phyloP scores from a whole-genome alignment of 1,284 basidiomycete species.

The Golubevia sp. region DNA sequence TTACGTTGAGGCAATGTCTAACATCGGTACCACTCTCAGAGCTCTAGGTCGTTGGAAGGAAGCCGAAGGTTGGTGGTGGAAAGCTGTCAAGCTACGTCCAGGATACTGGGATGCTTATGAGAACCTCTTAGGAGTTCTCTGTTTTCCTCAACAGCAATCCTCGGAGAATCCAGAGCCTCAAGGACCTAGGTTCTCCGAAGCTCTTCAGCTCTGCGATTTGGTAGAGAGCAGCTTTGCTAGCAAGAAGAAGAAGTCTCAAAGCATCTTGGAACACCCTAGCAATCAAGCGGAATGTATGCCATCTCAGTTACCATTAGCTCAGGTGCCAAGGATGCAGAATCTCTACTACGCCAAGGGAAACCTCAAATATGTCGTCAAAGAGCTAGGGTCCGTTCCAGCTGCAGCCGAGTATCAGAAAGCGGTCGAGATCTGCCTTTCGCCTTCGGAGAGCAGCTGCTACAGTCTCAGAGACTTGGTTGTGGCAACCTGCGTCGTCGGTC shows the following conservation, averaged over 20 bases:
- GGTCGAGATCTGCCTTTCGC: conserved; percentile 46
- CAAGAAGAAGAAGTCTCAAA: conserved; percentile 8
- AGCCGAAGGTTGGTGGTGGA: conserved; percentile 65
- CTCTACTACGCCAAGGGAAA: conserved; percentile 65
- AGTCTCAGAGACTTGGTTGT: conserved; percentile 47
- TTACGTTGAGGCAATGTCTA: conserved; percentile 67
- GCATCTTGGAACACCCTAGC: conserved; percentile 7
- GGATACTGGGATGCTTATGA: conserved; percentile 64
- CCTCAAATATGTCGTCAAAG: conserved; percentile 56
- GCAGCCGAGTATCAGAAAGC: conserved; percentile 63
- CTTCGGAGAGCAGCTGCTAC: conserved; percentile 20
- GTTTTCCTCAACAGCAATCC: conserved; percentile 37
- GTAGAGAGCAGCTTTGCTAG: conserved; percentile 35
- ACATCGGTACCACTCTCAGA: conserved; percentile 66
- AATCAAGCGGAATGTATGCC: conserved; percentile 21
- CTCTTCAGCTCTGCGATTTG: conserved; percentile 62
- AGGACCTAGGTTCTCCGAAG: conserved; percentile 55
- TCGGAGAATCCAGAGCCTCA: background rate
- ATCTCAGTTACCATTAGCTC: conserved; percentile 50
- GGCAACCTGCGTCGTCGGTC: conserved; percentile 39
- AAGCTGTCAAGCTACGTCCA: conserved; percentile 64
- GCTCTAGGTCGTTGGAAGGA: conserved; percentile 62
- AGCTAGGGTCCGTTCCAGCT: conserved; percentile 32
- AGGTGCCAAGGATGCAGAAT: conserved; percentile 64
- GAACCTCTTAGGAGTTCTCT: conserved; percentile 64